Evolutionary conservation across 345 rosid species (phyloP), one percentile per base, ranked within the genome.

Genomic region (Gossypium stocksii): DNA sequence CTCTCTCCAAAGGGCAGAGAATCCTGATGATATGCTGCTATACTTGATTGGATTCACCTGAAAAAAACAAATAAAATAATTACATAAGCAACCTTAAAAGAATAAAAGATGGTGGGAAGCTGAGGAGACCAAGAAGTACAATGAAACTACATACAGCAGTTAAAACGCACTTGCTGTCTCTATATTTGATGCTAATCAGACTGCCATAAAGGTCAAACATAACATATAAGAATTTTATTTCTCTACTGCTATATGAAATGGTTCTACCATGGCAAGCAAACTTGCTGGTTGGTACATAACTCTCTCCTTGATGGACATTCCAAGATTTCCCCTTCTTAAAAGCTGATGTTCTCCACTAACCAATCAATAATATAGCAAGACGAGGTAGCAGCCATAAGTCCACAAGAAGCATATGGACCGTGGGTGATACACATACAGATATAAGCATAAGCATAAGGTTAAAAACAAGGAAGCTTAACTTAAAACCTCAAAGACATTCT

Each of bases 41-140:
- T 87, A 89, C 85, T 89, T 86, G 48, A 83, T 71, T 34, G 90
- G 94, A 77, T 89, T 81, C 53, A 88, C 91, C 90, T 89, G 41
- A 5, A 15, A 67, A 23, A 64, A 7, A 71, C 4, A 58, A 25
- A 81, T 6, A 29, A 63, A 8, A 43, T 12, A 51, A 38, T 16
- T 34, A 17, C 22, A 65, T 25, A 16, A 76, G 51, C 11, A 57
- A 22, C 41, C 41, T 34, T 34, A 34, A 34, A 22, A 48, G 52
- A 48, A 12, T 48, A 48, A 19, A 20, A 19, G 6, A 56, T 56
- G 25, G 60, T n/a, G 25, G 60, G 23, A 56, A 53, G 58, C 22
- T 16, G 23, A 53, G 20, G 58, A n/a, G 58, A 53, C 4, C 58
- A 53, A 6, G 58, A 53, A 53, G 58, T n/a, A 53, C 20, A 53